Base-by-base conservation (phyloP, 2,329 filamentous ascomycete genomes). In the Tolypocladium guangdongense region DNA sequence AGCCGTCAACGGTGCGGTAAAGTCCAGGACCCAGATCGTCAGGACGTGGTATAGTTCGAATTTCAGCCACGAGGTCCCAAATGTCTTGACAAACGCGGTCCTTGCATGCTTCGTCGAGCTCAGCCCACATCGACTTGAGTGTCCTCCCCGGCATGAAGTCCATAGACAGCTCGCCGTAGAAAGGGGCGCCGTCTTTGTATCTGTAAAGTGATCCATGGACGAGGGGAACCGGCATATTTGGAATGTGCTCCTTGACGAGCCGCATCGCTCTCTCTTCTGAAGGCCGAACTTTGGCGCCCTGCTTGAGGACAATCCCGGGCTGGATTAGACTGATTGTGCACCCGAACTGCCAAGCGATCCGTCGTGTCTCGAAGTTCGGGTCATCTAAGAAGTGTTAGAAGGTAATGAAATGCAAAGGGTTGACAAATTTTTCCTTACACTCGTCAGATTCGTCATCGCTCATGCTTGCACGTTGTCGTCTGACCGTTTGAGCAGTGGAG, bases 271-370 rank as follows among this genome's bases (percentile, higher is more conserved):
- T 52, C 33, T 48, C 36, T 54, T 56, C 54, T 7, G 49, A 52
- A n/a, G 54, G 56, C 50, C 56, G 52, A 37, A 56, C 52, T 38
- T 54, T 57, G 48, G 52, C 39, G 27, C 56, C 56, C 49, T 52
- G 30, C 50, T 57, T 57, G 22, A 55, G 49, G 16, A 57, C 45
- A 14, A 57, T 24, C 14, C 27, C 36, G 20, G 55, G 51, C 49
- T 54, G 51, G 39, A 55, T 41, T 11, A 52, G 55, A 22, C 35
- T 54, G 14, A 57, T 41, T 16, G 27, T 41, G 35, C 49, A 51
- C 32, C 51, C 48, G 30, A 39, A 51, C 35, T 55, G 49, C 49
- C 51, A 49, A n/a, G 46, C 46, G 22, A 53, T 36, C 36, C 37
- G 51, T 27, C 51, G 51, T 32, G 22, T 39, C 47, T 37, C 47